Evolutionary conservation across 345 rosid species (phyloP), one percentile per base, ranked within the genome.

Genomic region (Citrus reticulata): DNA sequence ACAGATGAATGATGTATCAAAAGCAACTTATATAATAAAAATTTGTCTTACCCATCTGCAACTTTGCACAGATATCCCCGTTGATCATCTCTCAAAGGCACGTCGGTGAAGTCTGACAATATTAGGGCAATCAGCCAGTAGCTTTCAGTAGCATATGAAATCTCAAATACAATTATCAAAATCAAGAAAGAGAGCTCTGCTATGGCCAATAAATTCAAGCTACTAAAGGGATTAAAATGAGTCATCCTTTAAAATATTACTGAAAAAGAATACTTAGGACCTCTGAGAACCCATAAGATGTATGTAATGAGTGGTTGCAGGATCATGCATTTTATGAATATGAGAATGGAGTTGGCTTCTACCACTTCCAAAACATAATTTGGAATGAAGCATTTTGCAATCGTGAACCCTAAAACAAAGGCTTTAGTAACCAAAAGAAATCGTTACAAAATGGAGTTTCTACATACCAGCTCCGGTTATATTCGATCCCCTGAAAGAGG

Each of bases 401-500:
- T 71, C 46, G 2, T 29, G 9, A 10, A 32, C 29, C 9, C 39
- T 8, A 14, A 73, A 24, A n/a, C n/a, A 70, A 29, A 24, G 4
- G 35, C 40, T 65, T 64, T 16, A 32, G 24, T 22, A 42, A 9
- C 30, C n/a, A 62, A 40, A 63, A 63, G 24, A 64, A 67, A 54
- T 72, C 24, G 62, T 73, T 4, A 32, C 35, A 35, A 71, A 66
- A 54, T 57, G 67, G 8, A 2, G 30, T 24, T 27, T 49, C 51
- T 17, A 66, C 83, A 77, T 82, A 92, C 98, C 98, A 22, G 98
- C 99, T 76, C 98, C 99, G 2, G 86, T 87, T 74, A 95, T 90
- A 59, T 82, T 92, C 78, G 99, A 91, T 83, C 97, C 98, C 81
- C n/a, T 92, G 81, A 95, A 93, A 62, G 99, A 93, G n/a, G 98